Percentiles rank a stretch among this genome's conserved stretches.
phyloP scores from a whole-genome alignment of 805 yeast genomes.

The Barnettozyma californica region DNA sequence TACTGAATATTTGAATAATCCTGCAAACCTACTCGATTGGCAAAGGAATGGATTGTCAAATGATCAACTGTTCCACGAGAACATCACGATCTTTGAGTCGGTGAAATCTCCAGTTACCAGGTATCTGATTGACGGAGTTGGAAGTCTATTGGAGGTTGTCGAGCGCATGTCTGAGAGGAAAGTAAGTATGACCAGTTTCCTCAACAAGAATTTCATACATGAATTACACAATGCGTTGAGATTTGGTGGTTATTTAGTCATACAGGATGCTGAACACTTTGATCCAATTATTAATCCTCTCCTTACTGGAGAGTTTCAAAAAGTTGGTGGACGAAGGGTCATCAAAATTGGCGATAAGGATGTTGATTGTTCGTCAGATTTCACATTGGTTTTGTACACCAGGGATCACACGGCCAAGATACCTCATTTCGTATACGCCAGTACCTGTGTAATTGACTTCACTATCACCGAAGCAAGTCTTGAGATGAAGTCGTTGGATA shows the following conservation, averaged over 20 bases:
- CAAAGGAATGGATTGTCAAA: slow-evolving; percentile 43
- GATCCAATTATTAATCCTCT: slow-evolving; percentile 71
- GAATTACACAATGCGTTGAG: slow-evolving; percentile 75
- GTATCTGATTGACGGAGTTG: slow-evolving; percentile 70
- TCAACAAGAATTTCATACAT: slow-evolving; percentile 59
- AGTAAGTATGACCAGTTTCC: slow-evolving; percentile 59
- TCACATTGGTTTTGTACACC: slow-evolving; percentile 56
- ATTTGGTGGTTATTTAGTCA: slow-evolving; percentile 72
- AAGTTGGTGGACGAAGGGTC: slow-evolving; percentile 65
- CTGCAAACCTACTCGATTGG: slow-evolving; percentile 46
- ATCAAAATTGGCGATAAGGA: slow-evolving; percentile 56
- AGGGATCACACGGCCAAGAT: slow-evolving; percentile 45
- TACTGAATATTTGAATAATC: slow-evolving; percentile 34
- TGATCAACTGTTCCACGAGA: slow-evolving; percentile 61
- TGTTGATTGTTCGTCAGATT: slow-evolving; percentile 62
- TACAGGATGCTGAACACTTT: slow-evolving; percentile 74
- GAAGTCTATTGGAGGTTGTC: slow-evolving; percentile 39
- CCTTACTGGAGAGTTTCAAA: slow-evolving; percentile 52
- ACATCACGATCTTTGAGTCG: slow-evolving; percentile 46
- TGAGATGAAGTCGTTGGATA: slow-evolving; percentile 55
- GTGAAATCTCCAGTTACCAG: slow-evolving; percentile 35
- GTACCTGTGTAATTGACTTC: slow-evolving; percentile 64
- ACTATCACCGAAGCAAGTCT: slow-evolving; percentile 65
- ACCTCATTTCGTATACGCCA: slow-evolving; percentile 52
- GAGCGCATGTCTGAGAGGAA: slow-evolving; percentile 26